Percentiles rank a stretch among this genome's conserved stretches.
phyloP scores from a whole-genome alignment of 257 asterid genomes.

The Cinchona pubescens region DNA sequence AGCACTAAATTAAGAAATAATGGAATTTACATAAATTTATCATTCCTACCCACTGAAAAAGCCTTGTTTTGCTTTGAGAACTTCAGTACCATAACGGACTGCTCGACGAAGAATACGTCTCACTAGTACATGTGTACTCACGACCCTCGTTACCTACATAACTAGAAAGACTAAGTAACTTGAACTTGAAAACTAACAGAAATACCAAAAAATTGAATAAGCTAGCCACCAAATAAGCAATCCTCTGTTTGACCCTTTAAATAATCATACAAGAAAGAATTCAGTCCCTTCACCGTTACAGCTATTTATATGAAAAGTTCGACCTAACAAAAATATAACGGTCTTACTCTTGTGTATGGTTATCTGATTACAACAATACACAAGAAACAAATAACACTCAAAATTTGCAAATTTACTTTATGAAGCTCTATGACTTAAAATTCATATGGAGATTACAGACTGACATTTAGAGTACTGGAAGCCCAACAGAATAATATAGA shows the following conservation, averaged over 20 bases:
- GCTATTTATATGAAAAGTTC: not conserved
- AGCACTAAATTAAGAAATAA: slow-evolving; percentile 7
- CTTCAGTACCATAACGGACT: slow-evolving; percentile 97
- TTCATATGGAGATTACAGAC: not conserved
- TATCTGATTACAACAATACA: not conserved
- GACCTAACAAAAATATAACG: not conserved
- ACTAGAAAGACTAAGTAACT: slow-evolving; percentile 13
- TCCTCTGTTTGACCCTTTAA: not conserved
- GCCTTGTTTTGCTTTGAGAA: slow-evolving; percentile 78
- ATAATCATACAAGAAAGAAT: not conserved
- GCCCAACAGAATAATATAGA: not conserved
- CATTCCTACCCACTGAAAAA: slow-evolving; percentile 72
- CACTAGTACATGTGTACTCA: slow-evolving; percentile 86
- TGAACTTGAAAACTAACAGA: not conserved
- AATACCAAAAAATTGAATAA: not conserved
- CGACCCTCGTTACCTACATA: slow-evolving; percentile 96
- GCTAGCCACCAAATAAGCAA: not conserved
- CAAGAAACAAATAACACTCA: not conserved
- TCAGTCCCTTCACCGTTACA: not conserved
- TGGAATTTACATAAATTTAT: not conserved
- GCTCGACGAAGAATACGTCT: slow-evolving; percentile 97
- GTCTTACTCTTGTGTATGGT: not conserved
- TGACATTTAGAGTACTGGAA: not conserved
- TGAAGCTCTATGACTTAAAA: not conserved
- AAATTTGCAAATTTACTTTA: not conserved